phyloP scores from a whole-genome alignment of 345 rosid species.

The Crucihimalaya himalaica region DNA sequence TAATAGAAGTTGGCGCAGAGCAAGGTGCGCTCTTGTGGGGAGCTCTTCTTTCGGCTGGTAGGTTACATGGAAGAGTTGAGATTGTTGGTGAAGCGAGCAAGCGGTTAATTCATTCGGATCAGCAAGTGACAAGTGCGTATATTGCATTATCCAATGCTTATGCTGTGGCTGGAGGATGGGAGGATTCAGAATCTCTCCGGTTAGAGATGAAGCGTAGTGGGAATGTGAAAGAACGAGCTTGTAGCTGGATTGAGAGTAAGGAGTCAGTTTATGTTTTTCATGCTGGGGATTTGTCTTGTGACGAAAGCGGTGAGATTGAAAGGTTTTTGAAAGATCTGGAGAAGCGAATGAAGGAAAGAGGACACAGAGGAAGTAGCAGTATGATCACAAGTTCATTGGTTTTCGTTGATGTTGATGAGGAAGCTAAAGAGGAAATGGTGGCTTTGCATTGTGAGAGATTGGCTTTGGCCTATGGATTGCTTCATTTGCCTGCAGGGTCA shows the following conservation, averaged over 20 bases:
- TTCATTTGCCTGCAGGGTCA: constrained; percentile 48
- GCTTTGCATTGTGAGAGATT: constrained; percentile 72
- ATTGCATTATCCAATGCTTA: constrained; percentile 68
- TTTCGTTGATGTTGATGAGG: constrained; percentile 66
- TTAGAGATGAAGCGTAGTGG: constrained; percentile 63
- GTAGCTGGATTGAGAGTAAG: constrained; percentile 78
- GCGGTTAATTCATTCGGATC: constrained; percentile 51
- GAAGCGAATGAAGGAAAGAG: constrained; percentile 60
- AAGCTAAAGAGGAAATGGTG: constrained; percentile 57
- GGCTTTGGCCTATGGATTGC: constrained; percentile 64
- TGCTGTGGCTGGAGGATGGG: constrained; percentile 69
- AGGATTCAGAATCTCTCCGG: constrained; percentile 52
- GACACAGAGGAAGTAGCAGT: constrained; percentile 45
- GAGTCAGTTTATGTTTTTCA: constrained; percentile 51
- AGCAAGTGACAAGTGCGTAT: constrained; percentile 68
- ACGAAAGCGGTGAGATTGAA: constrained; percentile 46
- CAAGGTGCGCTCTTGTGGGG: constrained; percentile 78
- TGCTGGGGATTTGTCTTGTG: constrained; percentile 56
- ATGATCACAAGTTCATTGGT: constrained; percentile 56
- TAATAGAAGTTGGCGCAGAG: constrained; percentile 40
- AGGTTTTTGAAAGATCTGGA: constrained; percentile 55
- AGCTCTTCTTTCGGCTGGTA: constrained; percentile 69
- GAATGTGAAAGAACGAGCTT: constrained; percentile 67
- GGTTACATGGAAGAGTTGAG: constrained; percentile 72
- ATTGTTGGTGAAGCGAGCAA: constrained; percentile 67